Percentiles rank a stretch among this genome's conserved stretches.
These are phyloP conservation scores for Cercospora zeina DNA, from an alignment of 2,329 filamentous ascomycete genomes.

Conservation along the genomic window DNA sequence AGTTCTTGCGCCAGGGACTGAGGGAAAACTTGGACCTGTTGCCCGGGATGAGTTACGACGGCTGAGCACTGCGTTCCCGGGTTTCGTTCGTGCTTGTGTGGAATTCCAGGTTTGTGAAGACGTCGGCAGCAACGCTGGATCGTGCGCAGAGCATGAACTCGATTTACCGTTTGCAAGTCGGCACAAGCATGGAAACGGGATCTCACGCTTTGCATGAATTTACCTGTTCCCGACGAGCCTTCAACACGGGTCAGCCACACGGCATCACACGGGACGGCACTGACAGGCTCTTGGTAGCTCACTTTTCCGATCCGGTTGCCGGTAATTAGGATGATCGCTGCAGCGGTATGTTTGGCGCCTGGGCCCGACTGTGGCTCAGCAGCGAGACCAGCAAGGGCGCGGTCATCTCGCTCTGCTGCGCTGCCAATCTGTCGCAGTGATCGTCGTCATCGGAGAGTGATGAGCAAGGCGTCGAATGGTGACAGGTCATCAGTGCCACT, in stretches of 20 bases:
- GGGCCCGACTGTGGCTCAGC: constrained; percentile 1
- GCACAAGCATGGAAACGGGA: no score
- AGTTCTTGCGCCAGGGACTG: neutral
- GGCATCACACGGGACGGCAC: neutral
- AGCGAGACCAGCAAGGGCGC: neutral
- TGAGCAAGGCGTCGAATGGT: neutral
- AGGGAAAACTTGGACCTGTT: neutral
- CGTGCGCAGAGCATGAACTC: neutral
- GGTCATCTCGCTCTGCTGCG: neutral
- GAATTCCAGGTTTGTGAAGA: neutral
- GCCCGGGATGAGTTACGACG: neutral
- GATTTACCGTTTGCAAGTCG: neutral
- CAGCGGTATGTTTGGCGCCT: neutral
- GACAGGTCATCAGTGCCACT: neutral
- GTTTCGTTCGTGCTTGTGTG: neutral
- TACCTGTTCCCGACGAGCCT: neutral
- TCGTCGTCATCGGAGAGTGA: neutral
- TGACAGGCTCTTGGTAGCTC: neutral
- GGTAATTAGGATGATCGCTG: constrained; percentile 2
- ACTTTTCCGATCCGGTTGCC: neutral
- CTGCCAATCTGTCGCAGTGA: neutral
- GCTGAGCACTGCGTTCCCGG: neutral
- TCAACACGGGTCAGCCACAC: constrained; percentile 1
- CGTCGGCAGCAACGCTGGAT: neutral
- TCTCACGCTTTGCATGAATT: no score